Conservation (phyloP, 2,329 filamentous ascomycete genomes). For the Xylaria digitata region DNA sequence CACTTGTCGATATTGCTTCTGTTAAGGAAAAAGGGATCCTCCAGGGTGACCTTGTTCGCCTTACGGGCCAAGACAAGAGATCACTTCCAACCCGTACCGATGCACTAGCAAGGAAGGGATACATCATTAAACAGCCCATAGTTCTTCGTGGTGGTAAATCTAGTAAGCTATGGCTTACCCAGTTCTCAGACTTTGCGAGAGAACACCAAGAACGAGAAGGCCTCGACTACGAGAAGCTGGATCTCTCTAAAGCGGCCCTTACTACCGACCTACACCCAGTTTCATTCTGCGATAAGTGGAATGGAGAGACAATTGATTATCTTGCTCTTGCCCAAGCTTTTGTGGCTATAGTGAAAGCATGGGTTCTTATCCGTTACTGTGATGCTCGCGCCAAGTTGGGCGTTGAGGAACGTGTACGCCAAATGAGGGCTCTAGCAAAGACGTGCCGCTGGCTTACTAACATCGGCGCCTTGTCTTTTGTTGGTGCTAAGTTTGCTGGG, state of each 20-base stretch:
- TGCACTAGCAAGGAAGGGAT: slow-evolving; percentile 68
- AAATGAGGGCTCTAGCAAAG: slow-evolving; percentile 70
- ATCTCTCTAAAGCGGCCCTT: slow-evolving; percentile 55
- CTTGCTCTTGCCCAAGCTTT: slow-evolving; percentile 67
- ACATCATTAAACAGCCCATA: slow-evolving; percentile 70
- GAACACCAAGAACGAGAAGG: slow-evolving; percentile 53
- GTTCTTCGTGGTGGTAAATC: slow-evolving; percentile 70
- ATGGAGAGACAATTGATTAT: slow-evolving; percentile 68
- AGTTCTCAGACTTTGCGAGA: slow-evolving; percentile 60
- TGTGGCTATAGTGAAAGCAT: slow-evolving; percentile 67
- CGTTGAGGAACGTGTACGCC: slow-evolving; percentile 64
- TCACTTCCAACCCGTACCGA: slow-evolving; percentile 72
- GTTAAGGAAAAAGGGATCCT: slow-evolving; percentile 66
- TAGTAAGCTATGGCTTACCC: slow-evolving; percentile 70
- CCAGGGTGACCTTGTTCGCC: slow-evolving; percentile 68
- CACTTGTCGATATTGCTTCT: slow-evolving; percentile 68
- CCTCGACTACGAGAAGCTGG: slow-evolving; percentile 51
- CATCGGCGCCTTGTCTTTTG: slow-evolving; percentile 66
- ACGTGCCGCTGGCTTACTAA: slow-evolving; percentile 68
- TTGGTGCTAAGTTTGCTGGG: slow-evolving; percentile 65
- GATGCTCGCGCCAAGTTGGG: slow-evolving; percentile 70
- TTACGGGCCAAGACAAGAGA: slow-evolving; percentile 71
- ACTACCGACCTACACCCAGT: slow-evolving; percentile 64
- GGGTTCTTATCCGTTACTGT: slow-evolving; percentile 67
- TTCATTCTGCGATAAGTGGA: slow-evolving; percentile 67